A percentile compares a stretch with the other conserved stretches of the same genome.
Evolutionary conservation across 208 protist genomes (phyloP).

Genomic region (Leishmania braziliensis): DNA sequence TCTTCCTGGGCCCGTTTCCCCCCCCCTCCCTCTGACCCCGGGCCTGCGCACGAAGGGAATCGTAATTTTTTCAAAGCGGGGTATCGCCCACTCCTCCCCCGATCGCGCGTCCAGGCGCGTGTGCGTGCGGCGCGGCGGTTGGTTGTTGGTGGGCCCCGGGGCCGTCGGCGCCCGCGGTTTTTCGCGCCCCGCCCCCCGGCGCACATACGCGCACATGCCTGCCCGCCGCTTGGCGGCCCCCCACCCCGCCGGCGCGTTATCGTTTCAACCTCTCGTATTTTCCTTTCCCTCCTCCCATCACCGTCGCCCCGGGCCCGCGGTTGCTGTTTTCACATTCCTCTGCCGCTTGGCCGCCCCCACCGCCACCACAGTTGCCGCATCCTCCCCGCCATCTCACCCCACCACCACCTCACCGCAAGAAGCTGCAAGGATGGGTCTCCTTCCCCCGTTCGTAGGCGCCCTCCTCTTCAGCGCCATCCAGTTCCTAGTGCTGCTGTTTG

Average conservation of each 20-base stretch:
- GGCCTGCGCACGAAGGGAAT: no score
- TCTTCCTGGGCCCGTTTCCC: no score
- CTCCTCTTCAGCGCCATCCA: conserved; percentile 38
- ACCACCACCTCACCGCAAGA: not conserved
- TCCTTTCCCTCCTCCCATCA: not conserved
- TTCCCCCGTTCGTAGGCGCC: conserved; percentile 22
- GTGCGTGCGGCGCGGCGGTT: not conserved
- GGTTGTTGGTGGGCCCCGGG: no score
- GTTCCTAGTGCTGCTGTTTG: conserved; percentile 32
- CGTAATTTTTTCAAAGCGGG: no score
- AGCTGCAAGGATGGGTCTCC: conserved; percentile 29
- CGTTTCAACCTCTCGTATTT: not conserved
- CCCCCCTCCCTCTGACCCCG: no score
- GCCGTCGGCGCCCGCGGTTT: no score
- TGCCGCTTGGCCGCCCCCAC: not conserved
- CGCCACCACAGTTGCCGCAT: not conserved
- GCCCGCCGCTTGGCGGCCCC: not conserved
- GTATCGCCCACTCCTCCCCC: not conserved
- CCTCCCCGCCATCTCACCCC: not conserved
- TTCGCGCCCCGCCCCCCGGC: not conserved
- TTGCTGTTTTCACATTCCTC: not conserved
- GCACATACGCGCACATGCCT: not conserved
- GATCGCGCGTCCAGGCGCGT: no score
- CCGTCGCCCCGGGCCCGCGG: no score
- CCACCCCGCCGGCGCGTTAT: not conserved